Evolutionary conservation across 1,139 yeast species (phyloP), one percentile per base, ranked within the genome.

Genomic region (Suhomyces guaymorum): DNA sequence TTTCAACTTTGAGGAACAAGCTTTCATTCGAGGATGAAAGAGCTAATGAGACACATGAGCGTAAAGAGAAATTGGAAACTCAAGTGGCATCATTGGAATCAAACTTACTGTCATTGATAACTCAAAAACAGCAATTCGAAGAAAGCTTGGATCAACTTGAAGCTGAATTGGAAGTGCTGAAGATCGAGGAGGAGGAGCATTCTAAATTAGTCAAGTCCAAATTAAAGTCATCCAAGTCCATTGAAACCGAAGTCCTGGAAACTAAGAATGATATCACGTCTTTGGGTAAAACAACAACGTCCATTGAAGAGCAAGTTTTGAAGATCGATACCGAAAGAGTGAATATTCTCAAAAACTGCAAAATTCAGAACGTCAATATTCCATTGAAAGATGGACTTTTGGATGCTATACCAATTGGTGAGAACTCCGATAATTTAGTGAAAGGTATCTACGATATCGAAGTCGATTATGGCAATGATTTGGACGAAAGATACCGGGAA

Each of bases 311-410:
- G 46, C 70, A 70, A 21, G 51, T 78, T 4, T 80, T 82, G 30
- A 76, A 75, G 42, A 56, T 70, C 5, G 79, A 74, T 41, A 59
- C 80, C 15, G 85, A 80, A 35, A 74, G 85, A 46, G 66, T 79
- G 5, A 75, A 78, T 44, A 63, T 80, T 16, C 66, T 89, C 44
- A 79, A 83, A 46, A 79, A 78, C 43, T 86, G 96, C 59, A 86
- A 85, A 50, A 73, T 90, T 43, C 87, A 85, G 37, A 83, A 78
- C 43, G 69, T 84, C 11, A 67, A 69, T 8, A 51, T 90, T 11
- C 96, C 96, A 1, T 60, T 88, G 26, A 48, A 56, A 7, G 75
- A 75, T 23, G 92, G 94, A 0, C 52, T 72, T 63, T 35, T 66
- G 70, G 59, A 81, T 60, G 44, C 74, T 51, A 47, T 70, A 71